A percentile compares a stretch with the other conserved stretches of the same genome.
Conservation (phyloP, 805 yeast genomes). For the Barnettozyma populi region DNA sequence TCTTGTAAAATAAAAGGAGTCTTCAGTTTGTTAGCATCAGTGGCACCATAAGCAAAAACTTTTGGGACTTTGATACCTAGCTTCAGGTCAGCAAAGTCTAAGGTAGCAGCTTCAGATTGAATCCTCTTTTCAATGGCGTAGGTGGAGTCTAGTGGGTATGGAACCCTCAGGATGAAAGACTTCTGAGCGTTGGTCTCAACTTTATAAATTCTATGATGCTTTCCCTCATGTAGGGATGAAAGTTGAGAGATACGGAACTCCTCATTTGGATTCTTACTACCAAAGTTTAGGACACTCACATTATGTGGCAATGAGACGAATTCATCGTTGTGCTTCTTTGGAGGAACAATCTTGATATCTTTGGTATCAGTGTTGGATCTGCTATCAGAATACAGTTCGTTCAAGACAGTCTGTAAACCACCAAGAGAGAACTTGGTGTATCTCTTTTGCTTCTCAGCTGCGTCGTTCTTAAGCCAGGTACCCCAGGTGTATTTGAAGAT, state of each 20-base stretch:
- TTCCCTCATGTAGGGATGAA: slow-evolving; percentile 87
- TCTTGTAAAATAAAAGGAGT: slow-evolving; percentile 82
- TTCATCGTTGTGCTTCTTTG: slow-evolving; percentile 36
- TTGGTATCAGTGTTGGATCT: slow-evolving; percentile 28
- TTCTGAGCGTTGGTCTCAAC: slow-evolving; percentile 57
- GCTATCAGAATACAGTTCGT: slow-evolving; percentile 37
- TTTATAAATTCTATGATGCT: slow-evolving; percentile 84
- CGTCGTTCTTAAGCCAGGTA: slow-evolving; percentile 83
- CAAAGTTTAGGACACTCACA: slow-evolving; percentile 36
- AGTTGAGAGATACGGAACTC: slow-evolving; percentile 58
- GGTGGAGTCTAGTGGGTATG: slow-evolving; percentile 71
- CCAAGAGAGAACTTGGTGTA: slow-evolving; percentile 75
- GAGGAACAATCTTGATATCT: slow-evolving; percentile 21
- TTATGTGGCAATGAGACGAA: slow-evolving; percentile 45
- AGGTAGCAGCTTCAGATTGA: slow-evolving; percentile 88
- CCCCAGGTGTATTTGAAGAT: slow-evolving; percentile 95
- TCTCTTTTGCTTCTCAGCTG: slow-evolving; percentile 66
- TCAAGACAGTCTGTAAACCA: slow-evolving; percentile 58
- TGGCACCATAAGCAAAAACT: slow-evolving; percentile 60
- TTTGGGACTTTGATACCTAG: slow-evolving; percentile 67
- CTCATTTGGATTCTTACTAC: slow-evolving; percentile 38
- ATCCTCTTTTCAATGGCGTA: slow-evolving; percentile 60
- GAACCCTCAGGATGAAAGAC: slow-evolving; percentile 72
- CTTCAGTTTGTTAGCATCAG: slow-evolving; percentile 54
- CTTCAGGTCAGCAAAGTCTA: slow-evolving; percentile 71